Percentiles rank a stretch among this genome's conserved stretches.
phyloP scores from a whole-genome alignment of 1,139 yeast genomes.

The Debaryomycetaceae sp. region DNA sequence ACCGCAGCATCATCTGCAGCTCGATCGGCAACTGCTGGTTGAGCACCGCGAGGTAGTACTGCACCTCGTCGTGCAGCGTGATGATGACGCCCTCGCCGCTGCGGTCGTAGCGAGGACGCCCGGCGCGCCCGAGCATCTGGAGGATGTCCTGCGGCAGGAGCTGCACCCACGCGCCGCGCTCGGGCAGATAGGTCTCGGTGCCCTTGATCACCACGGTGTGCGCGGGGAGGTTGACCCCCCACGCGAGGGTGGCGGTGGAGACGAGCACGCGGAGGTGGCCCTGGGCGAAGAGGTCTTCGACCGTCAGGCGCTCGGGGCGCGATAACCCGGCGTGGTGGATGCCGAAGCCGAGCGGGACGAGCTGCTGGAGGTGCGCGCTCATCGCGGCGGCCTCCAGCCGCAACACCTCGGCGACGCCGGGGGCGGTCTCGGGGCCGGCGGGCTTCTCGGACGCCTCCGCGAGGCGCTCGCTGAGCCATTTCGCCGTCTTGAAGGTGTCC shows the following conservation, averaged over 20 bases:
- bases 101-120: constrained; percentile 90
- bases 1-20: constrained; percentile 68
- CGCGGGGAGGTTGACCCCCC: constrained; percentile 99
- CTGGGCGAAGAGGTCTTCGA: constrained; percentile 85
- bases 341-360: constrained; percentile 75
- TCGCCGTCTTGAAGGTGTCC: constrained; percentile 84
- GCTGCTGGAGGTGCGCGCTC: constrained; percentile 53
- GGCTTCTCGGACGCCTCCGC: constrained; percentile 50
- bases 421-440: constrained; percentile 38
- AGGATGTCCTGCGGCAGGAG: constrained; percentile 89
- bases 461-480: constrained; percentile 62
- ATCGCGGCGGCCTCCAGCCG: constrained; percentile 58
- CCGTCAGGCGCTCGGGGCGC: constrained; percentile 65
- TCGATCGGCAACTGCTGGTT: constrained; percentile 93
- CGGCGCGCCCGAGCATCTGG: constrained; percentile 97
- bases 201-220: constrained; percentile 95
- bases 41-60: constrained; percentile 80
- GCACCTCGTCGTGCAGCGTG: constrained; percentile 80
- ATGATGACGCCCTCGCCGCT: constrained; percentile 94
- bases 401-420: constrained; percentile 42
- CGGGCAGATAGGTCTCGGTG: constrained; percentile 91
- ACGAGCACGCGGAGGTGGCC: constrained; percentile 81
- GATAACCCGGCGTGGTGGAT: constrained; percentile 93
- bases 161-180: constrained; percentile 82
- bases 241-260: constrained; percentile 93